A percentile compares a stretch with the other conserved stretches of the same genome.
Conservation (phyloP, 2,329 filamentous ascomycete species). For the Trichoderma hamatum region DNA sequence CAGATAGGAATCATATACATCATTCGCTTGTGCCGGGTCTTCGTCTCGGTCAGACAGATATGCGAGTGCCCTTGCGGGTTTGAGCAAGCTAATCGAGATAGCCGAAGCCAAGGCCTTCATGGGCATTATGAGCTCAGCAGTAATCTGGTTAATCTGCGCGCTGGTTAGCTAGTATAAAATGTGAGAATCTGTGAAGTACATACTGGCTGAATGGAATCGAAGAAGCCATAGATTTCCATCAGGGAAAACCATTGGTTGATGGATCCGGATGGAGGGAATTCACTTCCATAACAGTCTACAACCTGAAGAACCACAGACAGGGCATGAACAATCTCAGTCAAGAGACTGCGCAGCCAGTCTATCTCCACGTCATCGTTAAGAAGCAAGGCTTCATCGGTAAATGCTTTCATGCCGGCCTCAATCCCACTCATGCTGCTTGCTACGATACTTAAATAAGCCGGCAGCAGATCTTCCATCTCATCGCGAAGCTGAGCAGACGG, state of each 20-base stretch:
- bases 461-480: slow-evolving; percentile 50
- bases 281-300: slow-evolving; percentile 59
- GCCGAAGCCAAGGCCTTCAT: slow-evolving; percentile 71
- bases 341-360: slow-evolving; percentile 63
- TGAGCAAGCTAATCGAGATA: slow-evolving; percentile 73
- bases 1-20: slow-evolving; percentile 61
- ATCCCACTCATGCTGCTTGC: slow-evolving; percentile 54
- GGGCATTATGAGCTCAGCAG: slow-evolving; percentile 58
- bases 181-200: slow-evolving; percentile 23
- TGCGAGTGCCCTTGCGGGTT: slow-evolving; percentile 59
- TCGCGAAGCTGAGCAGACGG: slow-evolving; percentile 36
- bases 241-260: slow-evolving; percentile 75
- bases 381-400: slow-evolving; percentile 53
- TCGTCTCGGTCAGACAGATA: slow-evolving; percentile 46
- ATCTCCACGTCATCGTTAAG: slow-evolving; percentile 57
- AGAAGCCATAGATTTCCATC: slow-evolving; percentile 69
- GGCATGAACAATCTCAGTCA: slow-evolving; percentile 73
- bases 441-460: slow-evolving; percentile 53
- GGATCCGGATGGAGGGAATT: slow-evolving; percentile 60
- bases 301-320: slow-evolving; percentile 74
- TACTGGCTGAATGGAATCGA: slow-evolving; percentile 61
- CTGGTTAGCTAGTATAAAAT: slow-evolving; percentile 30
- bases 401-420: slow-evolving; percentile 52
- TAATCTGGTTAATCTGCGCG: slow-evolving; percentile 43
- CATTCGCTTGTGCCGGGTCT: slow-evolving; percentile 41